These are phyloP conservation scores for Pittosporum tobira DNA, from an alignment of 129 eudicot genomes.

Conservation along the genomic window DNA sequence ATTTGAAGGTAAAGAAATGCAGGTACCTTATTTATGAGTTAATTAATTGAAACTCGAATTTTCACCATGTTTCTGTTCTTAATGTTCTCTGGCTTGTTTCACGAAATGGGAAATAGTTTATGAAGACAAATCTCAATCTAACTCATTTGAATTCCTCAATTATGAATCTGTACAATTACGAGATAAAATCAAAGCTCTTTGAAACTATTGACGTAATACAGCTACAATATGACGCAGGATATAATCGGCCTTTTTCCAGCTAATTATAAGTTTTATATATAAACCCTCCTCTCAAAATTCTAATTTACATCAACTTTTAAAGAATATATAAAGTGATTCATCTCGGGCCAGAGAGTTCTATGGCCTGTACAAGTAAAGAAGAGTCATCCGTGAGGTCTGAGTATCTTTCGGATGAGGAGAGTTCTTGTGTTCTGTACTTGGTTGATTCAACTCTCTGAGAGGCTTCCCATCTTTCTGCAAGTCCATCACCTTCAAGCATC, in stretches of 20 bases:
- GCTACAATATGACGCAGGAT: background rate
- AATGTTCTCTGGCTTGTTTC: no score
- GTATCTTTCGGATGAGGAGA: slow-evolving; percentile 64
- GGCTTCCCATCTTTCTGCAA: slow-evolving; percentile 87
- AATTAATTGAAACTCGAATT: no score
- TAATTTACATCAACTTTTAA: background rate
- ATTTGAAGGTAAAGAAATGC: no score
- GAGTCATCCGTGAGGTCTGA: slow-evolving; percentile 82
- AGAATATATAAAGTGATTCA: slow-evolving; percentile 15
- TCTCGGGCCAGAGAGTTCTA: slow-evolving; percentile 86
- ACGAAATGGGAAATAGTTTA: no score
- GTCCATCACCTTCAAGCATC: slow-evolving; percentile 84
- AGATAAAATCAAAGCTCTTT: slow-evolving; percentile 17
- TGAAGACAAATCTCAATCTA: background rate
- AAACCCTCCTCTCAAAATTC: background rate
- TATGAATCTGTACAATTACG: slow-evolving; percentile 8
- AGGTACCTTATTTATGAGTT: no score
- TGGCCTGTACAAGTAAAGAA: slow-evolving; percentile 66
- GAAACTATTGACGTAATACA: background rate
- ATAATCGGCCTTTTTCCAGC: background rate
- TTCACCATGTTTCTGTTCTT: no score
- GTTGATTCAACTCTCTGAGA: slow-evolving; percentile 52
- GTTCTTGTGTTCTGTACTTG: slow-evolving; percentile 43
- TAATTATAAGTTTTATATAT: no score
- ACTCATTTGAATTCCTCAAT: background rate